phyloP scores from a whole-genome alignment of 2,329 filamentous ascomycete species.

The Biscogniauxia mediterranea region DNA sequence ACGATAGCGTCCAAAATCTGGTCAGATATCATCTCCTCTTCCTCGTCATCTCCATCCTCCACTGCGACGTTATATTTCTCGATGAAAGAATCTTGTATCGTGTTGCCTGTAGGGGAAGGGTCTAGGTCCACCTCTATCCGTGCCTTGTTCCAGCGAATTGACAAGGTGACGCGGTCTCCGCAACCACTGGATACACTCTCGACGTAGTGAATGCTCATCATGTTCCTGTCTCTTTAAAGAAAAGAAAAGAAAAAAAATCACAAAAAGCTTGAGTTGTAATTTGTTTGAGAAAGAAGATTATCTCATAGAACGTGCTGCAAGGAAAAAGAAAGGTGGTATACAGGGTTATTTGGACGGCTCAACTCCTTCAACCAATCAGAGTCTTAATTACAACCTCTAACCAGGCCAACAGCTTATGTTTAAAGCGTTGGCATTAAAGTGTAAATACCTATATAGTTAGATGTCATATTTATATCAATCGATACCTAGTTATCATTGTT shows the following conservation, averaged over 20 bases:
- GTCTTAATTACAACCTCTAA: no score
- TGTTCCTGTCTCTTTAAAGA: slow-evolving; percentile 6
- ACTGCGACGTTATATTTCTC: slow-evolving; percentile 16
- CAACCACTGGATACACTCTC: slow-evolving; percentile 11
- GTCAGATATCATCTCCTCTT: slow-evolving; percentile 11
- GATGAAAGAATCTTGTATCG: slow-evolving; percentile 16
- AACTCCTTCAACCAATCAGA: no score
- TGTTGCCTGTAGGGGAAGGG: slow-evolving; percentile 8
- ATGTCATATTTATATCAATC: no score
- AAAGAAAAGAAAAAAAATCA: slow-evolving; percentile 1
- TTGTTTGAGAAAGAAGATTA: not conserved
- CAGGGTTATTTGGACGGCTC: no score
- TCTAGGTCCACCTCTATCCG: slow-evolving; percentile 13
- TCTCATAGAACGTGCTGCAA: not conserved
- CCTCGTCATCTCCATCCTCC: slow-evolving; percentile 10
- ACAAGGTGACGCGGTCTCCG: slow-evolving; percentile 14
- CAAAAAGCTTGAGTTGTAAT: not conserved
- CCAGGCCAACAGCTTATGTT: no score
- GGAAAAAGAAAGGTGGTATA: no score
- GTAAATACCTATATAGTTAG: no score
- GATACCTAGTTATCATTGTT: no score
- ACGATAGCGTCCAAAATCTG: slow-evolving; percentile 13
- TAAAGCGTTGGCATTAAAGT: no score
- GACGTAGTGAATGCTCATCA: slow-evolving; percentile 12
- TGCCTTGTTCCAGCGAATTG: slow-evolving; percentile 18